Percentiles rank a stretch among this genome's conserved stretches.
Conservation (phyloP, 371 early-diverging fungal species). For the Basidiobolus meristosporus region DNA sequence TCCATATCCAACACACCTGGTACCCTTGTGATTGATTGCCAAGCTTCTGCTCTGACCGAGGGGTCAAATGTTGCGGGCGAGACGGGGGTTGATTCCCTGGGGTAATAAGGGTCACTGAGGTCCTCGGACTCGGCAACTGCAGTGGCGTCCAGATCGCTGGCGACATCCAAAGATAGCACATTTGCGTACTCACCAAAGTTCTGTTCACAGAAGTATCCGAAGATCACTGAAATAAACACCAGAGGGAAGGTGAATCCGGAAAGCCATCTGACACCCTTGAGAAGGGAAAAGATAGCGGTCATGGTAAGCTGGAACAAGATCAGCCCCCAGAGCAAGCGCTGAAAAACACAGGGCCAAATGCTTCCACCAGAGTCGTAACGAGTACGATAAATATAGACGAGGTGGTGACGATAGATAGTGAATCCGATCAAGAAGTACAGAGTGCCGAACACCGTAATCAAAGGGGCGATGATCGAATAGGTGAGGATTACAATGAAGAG, state of each 20-base stretch:
- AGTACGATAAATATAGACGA: conserved; percentile 58
- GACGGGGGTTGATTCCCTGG: neutral
- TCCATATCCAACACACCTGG: neutral
- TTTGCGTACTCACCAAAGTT: neutral
- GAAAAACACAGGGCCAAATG: conserved; percentile 49
- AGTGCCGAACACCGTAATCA: conserved; percentile 51
- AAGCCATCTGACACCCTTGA: conserved; percentile 5
- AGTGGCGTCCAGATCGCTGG: neutral
- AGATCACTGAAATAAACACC: neutral
- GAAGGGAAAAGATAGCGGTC: conserved; percentile 53
- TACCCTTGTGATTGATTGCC: neutral
- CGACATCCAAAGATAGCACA: neutral
- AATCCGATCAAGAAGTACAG: conserved; percentile 53
- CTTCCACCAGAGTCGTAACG: conserved; percentile 63
- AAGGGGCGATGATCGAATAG: conserved; percentile 66
- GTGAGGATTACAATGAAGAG: conserved; percentile 55
- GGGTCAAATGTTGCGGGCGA: neutral
- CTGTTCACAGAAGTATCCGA: neutral
- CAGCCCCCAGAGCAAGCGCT: conserved; percentile 48
- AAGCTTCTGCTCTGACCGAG: neutral
- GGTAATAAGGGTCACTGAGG: neutral
- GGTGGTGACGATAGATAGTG: conserved; percentile 53
- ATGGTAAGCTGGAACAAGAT: conserved; percentile 55
- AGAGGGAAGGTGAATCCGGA: neutral
- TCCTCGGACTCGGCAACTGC: neutral